Evolutionary conservation across 2,329 filamentous ascomycete genomes (phyloP).

Genomic region (Cladosporium halotolerans): DNA sequence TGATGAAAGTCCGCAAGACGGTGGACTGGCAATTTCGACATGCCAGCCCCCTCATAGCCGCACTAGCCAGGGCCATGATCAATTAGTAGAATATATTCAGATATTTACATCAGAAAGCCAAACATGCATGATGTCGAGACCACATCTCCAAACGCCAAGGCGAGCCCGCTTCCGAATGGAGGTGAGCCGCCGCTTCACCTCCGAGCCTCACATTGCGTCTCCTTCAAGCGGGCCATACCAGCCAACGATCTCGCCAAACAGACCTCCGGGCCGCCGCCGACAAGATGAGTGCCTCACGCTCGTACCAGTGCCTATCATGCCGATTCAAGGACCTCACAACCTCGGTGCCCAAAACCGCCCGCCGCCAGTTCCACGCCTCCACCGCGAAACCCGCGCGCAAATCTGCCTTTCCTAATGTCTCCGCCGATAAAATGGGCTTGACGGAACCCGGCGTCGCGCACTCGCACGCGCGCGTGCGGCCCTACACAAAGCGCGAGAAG

Average conservation of each 20-base stretch:
- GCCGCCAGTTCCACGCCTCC: constrained; percentile 38
- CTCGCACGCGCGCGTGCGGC: constrained; percentile 22
- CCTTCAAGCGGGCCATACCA: neutral
- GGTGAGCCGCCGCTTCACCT: constrained; percentile 8
- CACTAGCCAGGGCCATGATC: constrained; percentile 14
- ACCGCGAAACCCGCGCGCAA: constrained; percentile 34
- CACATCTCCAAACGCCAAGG: constrained; percentile 7
- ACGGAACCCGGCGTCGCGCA: constrained; percentile 11
- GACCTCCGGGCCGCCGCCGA: neutral
- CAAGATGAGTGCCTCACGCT: constrained; percentile 22
- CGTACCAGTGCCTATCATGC: constrained; percentile 30
- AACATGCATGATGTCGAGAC: neutral
- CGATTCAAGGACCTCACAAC: constrained; percentile 20
- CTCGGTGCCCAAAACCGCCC: constrained; percentile 15
- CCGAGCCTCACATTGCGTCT: neutral
- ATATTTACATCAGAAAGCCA: neutral
- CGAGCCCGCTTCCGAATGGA: constrained; percentile 2
- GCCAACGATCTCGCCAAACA: neutral
- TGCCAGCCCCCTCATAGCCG: constrained; percentile 13
- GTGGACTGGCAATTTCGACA: constrained; percentile 23
- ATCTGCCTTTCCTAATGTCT: constrained; percentile 40
- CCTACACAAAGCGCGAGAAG: constrained; percentile 63
- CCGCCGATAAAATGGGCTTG: constrained; percentile 33
- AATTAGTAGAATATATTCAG: neutral
- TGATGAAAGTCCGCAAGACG: constrained; percentile 26